Conservation (phyloP, 208 protist species). For the Vickermania spadyakhi region DNA sequence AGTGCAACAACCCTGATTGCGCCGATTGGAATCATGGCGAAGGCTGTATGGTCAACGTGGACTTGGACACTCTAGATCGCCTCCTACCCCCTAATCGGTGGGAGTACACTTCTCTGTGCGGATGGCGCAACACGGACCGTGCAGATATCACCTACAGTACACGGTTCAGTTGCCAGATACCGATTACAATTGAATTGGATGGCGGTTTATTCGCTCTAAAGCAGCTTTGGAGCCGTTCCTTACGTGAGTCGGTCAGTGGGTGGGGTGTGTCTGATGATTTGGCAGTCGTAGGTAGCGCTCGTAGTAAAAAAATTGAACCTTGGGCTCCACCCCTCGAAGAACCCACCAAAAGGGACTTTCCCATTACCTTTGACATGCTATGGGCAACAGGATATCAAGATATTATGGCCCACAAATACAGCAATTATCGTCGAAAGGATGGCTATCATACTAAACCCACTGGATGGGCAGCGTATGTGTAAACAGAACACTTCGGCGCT, state of each 20-base stretch:
- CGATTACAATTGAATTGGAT: conserved; percentile 77
- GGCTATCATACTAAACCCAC: conserved; percentile 79
- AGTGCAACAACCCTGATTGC: conserved; percentile 88
- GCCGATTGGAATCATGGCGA: conserved; percentile 85
- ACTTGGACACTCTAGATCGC: conserved; percentile 83
- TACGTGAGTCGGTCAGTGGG: conserved; percentile 68
- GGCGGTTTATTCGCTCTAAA: conserved; percentile 82
- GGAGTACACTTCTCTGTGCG: conserved; percentile 82
- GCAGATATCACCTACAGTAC: conserved; percentile 84
- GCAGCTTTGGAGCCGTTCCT: conserved; percentile 68
- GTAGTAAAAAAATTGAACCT: conserved; percentile 81
- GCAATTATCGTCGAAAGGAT: conserved; percentile 72
- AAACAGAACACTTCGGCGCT: too few species aligned
- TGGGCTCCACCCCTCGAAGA: conserved; percentile 87
- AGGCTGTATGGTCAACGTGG: conserved; percentile 86
- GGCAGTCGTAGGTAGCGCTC: conserved; percentile 42
- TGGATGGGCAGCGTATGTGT: conserved; percentile 79
- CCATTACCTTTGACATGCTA: conserved; percentile 85
- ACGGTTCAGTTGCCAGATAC: conserved; percentile 86
- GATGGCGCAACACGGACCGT: conserved; percentile 69
- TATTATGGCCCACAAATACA: conserved; percentile 76
- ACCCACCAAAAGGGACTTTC: conserved; percentile 77
- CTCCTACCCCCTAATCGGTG: conserved; percentile 74
- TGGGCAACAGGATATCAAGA: conserved; percentile 85
- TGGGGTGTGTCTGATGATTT: conserved; percentile 78